Evolutionary conservation across 306 rosid genomes (phyloP), one percentile per base, ranked within the genome.

Genomic region (Biancaea sappan): DNA sequence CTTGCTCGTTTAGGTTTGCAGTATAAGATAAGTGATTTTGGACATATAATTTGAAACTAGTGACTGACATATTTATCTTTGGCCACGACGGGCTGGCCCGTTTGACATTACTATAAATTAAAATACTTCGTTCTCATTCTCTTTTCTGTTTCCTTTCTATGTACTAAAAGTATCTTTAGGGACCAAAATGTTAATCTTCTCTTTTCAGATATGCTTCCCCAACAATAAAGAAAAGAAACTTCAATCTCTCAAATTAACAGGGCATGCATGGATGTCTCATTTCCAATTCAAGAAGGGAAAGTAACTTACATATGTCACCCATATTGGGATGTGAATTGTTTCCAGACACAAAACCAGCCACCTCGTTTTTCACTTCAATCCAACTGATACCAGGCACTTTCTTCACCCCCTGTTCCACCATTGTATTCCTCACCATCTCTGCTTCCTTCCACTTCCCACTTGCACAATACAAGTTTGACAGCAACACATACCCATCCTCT

Each of bases 341-440:
- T 57, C 96, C 98, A 4, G 96, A 89, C 28, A 82, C 90, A 85
- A 92, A 92, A 77, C 87, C 78, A 6, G 77, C 77, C 35, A 92
- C 88, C 64, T 72, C 60, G 51, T 88, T 86, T 67, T 84, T 82
- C 54, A 87, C 87, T 84, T 88, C 92, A 80, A 92, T 88, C 98
- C 96, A 90, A 84, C 94, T 90, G 82, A 94, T 82, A 41, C 98
- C 98, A 14, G 92, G 90, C 74, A 81, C 87, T 88, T 92, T 90
- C 88, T 86, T 90, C 75, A 88, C 85, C 25, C 96, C 88, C 77
- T 87, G 82, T 48, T 87, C 92, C 54, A 79, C 6, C 98, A 90
- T 90, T 52, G 81, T 84, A 84, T 85, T 84, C 79, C 98, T 64
- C 6, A 88, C 74, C 25, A 68, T 75, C 88, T 92, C 98, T 51